Conservation (phyloP, 1,284 basidiomycete genomes). For the Ganoderma meredithae region DNA sequence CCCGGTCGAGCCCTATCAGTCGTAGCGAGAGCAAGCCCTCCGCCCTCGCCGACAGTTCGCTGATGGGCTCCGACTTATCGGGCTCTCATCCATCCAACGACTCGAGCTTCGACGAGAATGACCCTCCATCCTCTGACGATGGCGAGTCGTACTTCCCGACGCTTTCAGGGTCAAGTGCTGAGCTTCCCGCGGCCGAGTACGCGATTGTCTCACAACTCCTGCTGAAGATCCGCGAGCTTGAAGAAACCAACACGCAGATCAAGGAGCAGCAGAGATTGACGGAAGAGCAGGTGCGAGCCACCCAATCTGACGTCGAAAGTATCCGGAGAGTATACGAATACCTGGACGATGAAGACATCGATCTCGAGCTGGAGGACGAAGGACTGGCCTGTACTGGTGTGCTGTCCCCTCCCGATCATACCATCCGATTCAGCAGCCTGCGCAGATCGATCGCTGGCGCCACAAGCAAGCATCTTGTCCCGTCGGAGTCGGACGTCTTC, state of each 20-base stretch:
- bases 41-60: slow-evolving; percentile 10
- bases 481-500: slow-evolving; percentile 39
- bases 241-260: slow-evolving; percentile 77
- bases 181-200: slow-evolving; percentile 47
- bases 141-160: slow-evolving; percentile 25
- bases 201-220: slow-evolving; percentile 76
- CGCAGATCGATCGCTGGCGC: slow-evolving; percentile 48
- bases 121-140: slow-evolving; percentile 2
- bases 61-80: slow-evolving; percentile 7
- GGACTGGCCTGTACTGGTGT: slow-evolving; percentile 36
- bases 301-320: slow-evolving; percentile 73
- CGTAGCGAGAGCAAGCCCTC: slow-evolving; percentile 11
- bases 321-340: slow-evolving; percentile 78
- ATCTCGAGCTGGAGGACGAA: slow-evolving; percentile 50
- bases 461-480: slow-evolving; percentile 31
- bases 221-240: slow-evolving; percentile 81
- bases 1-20: slow-evolving; percentile 26
- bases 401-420: slow-evolving; percentile 35
- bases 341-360: slow-evolving; percentile 61
- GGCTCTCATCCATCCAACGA: slow-evolving; percentile 7
- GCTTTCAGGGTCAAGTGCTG: slow-evolving; percentile 9
- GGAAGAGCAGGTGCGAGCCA: slow-evolving; percentile 64
- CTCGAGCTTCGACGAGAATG: slow-evolving; percentile 12
- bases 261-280: slow-evolving; percentile 72
- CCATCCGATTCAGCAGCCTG: slow-evolving; percentile 54